Percentiles rank a stretch among this genome's conserved stretches.
Evolutionary conservation across 2,329 filamentous ascomycete genomes (phyloP).

Genomic region (Plectosphaerella cucumerina): DNA sequence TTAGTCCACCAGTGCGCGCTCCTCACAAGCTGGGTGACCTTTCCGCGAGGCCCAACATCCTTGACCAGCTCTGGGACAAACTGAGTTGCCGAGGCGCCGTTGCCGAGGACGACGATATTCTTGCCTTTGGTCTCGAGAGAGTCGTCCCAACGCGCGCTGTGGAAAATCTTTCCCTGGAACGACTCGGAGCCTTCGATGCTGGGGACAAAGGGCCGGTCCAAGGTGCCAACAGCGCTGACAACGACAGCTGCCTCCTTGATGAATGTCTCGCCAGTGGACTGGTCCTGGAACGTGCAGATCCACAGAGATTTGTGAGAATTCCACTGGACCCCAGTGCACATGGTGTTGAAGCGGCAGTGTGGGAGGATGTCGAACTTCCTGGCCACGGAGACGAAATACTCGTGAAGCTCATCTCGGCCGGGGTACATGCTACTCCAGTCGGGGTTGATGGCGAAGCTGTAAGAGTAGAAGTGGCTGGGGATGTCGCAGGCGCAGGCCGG

Average conservation of each 20-base stretch:
- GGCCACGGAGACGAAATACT: constrained; percentile 16
- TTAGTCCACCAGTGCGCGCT: constrained; percentile 3
- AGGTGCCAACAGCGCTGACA: constrained; percentile 11
- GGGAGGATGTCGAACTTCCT: constrained; percentile 14
- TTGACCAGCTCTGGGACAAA: constrained; percentile 37
- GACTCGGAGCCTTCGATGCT: background rate
- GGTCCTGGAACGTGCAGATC: constrained; percentile 9
- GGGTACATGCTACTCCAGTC: constrained; percentile 20
- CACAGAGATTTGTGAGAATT: background rate
- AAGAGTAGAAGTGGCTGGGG: constrained; percentile 20
- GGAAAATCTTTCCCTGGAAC: constrained; percentile 4
- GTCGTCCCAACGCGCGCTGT: constrained; percentile 28
- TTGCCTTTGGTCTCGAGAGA: constrained; percentile 29
- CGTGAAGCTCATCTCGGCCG: constrained; percentile 19
- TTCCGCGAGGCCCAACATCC: background rate
- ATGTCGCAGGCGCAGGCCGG: constrained; percentile 7
- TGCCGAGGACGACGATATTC: constrained; percentile 31
- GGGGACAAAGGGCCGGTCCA: background rate
- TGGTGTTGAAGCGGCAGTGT: constrained; percentile 13
- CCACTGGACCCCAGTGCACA: constrained; percentile 6
- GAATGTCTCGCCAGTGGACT: constrained; percentile 4
- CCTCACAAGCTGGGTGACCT: background rate
- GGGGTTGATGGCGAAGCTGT: constrained; percentile 21
- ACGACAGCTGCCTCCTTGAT: constrained; percentile 1
- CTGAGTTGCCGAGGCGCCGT: constrained; percentile 43